Evolutionary conservation across 2,329 filamentous ascomycete genomes (phyloP).

Genomic region (Aspergillus intermedius): DNA sequence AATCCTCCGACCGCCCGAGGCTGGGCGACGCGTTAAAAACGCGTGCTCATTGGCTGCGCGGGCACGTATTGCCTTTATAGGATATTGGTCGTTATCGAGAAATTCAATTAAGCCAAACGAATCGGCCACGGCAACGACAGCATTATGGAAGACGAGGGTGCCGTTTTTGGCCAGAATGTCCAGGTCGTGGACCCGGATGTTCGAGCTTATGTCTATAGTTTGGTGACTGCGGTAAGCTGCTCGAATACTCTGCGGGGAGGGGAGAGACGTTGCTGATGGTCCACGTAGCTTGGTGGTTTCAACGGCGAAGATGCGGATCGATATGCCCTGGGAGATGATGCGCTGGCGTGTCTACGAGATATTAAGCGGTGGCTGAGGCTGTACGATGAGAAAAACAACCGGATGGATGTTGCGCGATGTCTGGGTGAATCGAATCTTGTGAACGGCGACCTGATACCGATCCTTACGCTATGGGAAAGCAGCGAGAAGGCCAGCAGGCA

Average conservation of each 20-base stretch:
- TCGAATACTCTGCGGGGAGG: not conserved
- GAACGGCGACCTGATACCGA: slow-evolving; percentile 80
- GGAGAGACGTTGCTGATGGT: slow-evolving; percentile 3
- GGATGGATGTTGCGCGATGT: slow-evolving; percentile 90
- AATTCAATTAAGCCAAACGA: not conserved
- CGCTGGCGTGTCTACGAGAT: slow-evolving; percentile 83
- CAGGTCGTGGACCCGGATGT: slow-evolving; percentile 80
- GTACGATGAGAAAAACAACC: slow-evolving; percentile 87
- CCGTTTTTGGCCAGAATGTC: slow-evolving; percentile 39
- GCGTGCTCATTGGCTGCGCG: slow-evolving; percentile 19
- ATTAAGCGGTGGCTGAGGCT: slow-evolving; percentile 92
- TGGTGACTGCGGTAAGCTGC: slow-evolving; percentile 76
- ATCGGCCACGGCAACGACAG: not conserved
- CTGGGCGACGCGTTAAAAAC: slow-evolving; percentile 22
- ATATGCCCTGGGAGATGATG: slow-evolving; percentile 90
- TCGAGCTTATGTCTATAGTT: slow-evolving; percentile 84
- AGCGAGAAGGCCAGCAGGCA: slow-evolving; percentile 65
- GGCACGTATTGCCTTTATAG: not conserved
- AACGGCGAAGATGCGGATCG: slow-evolving; percentile 70
- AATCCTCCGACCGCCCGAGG: slow-evolving; percentile 9
- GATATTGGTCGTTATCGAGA: not conserved
- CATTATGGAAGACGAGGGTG: slow-evolving; percentile 27
- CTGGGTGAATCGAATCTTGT: slow-evolving; percentile 89
- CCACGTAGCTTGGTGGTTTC: slow-evolving; percentile 69
- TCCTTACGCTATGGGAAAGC: slow-evolving; percentile 75